Conservation (phyloP, 2,329 filamentous ascomycete species). For the Zasmidium citrigriseum region DNA sequence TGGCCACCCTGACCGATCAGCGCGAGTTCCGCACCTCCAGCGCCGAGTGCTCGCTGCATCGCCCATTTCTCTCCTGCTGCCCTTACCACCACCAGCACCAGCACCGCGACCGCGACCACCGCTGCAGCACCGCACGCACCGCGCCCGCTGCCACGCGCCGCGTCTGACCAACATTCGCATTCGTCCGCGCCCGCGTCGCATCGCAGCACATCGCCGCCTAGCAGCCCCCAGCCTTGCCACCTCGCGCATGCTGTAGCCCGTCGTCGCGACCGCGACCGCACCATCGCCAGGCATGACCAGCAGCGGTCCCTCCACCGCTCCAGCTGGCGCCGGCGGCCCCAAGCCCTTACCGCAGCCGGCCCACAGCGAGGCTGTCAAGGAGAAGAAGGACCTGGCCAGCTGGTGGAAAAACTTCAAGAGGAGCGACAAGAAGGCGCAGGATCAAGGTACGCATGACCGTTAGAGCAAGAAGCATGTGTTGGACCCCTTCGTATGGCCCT, state of each 20-base stretch:
- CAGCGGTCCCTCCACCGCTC: conserved; percentile 41
- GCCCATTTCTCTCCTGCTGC: background rate
- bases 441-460: conserved; percentile 56
- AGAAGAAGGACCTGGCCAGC: conserved; percentile 83
- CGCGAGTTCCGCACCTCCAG: background rate
- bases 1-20: background rate
- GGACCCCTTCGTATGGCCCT: background rate
- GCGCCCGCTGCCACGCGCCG: background rate
- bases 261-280: conserved; percentile 19
- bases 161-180: background rate
- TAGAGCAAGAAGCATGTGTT: conserved; percentile 6
- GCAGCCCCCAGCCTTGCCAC: background rate
- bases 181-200: conserved; percentile 13
- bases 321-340: conserved; percentile 46
- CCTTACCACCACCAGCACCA: background rate
- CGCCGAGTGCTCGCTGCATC: background rate
- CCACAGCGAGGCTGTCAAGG: conserved; percentile 69
- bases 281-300: conserved; percentile 40
- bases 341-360: conserved; percentile 46
- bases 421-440: conserved; percentile 61
- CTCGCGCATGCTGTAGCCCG: conserved; percentile 26
- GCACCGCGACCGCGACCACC: too few species aligned
- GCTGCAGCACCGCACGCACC: too few species aligned
- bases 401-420: conserved; percentile 97
- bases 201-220: conserved; percentile 11